Evolutionary conservation across 805 yeast species (phyloP).

Genomic region (Candida khao-thaluensis): DNA sequence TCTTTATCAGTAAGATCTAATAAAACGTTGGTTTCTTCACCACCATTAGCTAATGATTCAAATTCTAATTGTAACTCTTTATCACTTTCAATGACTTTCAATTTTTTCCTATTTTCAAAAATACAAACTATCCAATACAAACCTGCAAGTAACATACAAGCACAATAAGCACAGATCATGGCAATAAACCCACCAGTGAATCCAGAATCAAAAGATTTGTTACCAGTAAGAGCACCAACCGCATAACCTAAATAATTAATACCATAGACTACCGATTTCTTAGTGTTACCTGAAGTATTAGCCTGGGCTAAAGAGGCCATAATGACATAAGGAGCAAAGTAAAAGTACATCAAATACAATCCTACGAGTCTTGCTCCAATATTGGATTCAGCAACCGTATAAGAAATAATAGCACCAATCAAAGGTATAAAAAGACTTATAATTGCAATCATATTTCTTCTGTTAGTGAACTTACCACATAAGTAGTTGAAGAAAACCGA

Average conservation of each 20-base stretch:
- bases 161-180: conserved; percentile 19
- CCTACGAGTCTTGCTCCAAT: conserved; percentile 24
- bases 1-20: conserved; percentile 23
- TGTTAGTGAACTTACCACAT: conserved; percentile 24
- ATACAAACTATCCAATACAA: conserved; percentile 18
- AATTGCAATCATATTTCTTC: conserved; percentile 14
- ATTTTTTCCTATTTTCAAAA: conserved; percentile 17
- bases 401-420: conserved; percentile 22
- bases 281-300: conserved; percentile 30
- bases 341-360: conserved; percentile 33
- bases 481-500: conserved; percentile 30
- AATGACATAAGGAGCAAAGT: conserved; percentile 29
- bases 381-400: conserved; percentile 18
- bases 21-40: conserved; percentile 12
- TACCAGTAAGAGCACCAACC: conserved; percentile 28
- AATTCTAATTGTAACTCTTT: conserved; percentile 10
- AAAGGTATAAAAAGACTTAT: conserved; percentile 17
- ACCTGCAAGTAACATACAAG: conserved; percentile 16
- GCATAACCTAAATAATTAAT: conserved; percentile 33
- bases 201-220: conserved; percentile 22
- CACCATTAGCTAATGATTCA: conserved; percentile 8
- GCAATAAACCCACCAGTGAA: conserved; percentile 22
- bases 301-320: conserved; percentile 28
- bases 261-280: conserved; percentile 32
- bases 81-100: conserved; percentile 11